phyloP scores from a whole-genome alignment of 495 filamentous ascomycete species.

The Xylaria castorea region DNA sequence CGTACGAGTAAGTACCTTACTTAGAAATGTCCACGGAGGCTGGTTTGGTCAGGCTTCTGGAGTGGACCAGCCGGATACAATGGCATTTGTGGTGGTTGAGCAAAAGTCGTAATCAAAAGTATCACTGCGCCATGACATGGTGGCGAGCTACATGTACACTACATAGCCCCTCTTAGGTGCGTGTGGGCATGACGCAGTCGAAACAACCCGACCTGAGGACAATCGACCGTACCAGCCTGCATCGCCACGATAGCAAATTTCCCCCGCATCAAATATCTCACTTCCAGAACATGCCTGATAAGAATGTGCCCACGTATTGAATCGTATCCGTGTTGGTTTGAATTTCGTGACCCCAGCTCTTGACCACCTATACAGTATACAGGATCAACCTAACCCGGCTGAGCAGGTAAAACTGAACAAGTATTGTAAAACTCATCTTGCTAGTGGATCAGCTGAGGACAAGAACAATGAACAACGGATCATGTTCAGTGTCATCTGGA shows the following conservation, averaged over 20 bases:
- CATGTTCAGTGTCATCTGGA: conserved; percentile 3
- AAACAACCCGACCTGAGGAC: neutral
- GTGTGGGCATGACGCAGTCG: conserved; percentile 19
- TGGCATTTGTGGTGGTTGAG: neutral
- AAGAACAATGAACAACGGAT: neutral
- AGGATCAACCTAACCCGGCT: conserved; percentile 21
- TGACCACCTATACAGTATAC: conserved; percentile 4
- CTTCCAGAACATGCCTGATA: conserved; percentile 13
- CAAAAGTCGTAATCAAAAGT: conserved; percentile 21
- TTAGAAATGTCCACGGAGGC: neutral
- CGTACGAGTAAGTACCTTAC: neutral
- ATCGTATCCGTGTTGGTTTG: conserved; percentile 4
- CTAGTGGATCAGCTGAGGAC: conserved; percentile 7
- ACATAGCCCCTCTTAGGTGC: conserved; percentile 29
- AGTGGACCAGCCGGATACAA: neutral
- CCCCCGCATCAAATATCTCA: neutral
- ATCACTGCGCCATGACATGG: conserved; percentile 32
- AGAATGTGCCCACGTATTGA: neutral
- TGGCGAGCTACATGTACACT: conserved; percentile 32
- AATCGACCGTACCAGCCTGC: conserved; percentile 4
- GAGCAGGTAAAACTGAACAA: neutral
- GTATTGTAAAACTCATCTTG: neutral
- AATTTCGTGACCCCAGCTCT: neutral
- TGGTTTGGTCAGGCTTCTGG: neutral
- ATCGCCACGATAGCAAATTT: conserved; percentile 17